Base-by-base conservation (phyloP, 148 eudicot species). In the Amaranthus palmeri region DNA sequence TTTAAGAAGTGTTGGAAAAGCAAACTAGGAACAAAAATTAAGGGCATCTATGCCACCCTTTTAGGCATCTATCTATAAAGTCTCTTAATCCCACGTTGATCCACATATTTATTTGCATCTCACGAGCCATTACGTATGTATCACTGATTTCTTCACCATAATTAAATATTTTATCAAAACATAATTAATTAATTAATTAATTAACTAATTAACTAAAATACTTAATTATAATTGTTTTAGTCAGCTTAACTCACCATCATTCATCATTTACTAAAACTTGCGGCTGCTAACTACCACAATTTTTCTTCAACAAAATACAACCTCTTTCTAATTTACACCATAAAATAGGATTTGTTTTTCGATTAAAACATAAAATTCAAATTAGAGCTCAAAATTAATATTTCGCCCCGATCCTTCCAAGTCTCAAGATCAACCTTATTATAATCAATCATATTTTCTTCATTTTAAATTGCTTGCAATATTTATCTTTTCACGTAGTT, bases 41-140 rank as follows among this genome's bases (percentile, higher is more conserved):
- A 60, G 68, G 71, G 67, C 65, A 51, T 71, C 71, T 65, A 18
- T 71, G 72, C 76, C 72, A 50, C 40, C 40, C 62, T 13, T 47
- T 48, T 15, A 40, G 63, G 54, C 18, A 72, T 72, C 75, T 50
- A 60, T 72, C 75, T 49, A n/a, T 60, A 36, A 13, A 62, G 2
- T 10, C n/a, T 73, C 71, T 63, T 71, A 67, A 53, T 60, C 79
- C 73, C 82, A 71, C 81, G 81, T 77, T 77, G 47, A 69, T 78
- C 73, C 65, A 75, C 53, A 12, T 15, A 58, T 46, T 69, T 18
- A 78, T 44, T 54, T 52, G 55, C 78, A 71, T 49, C 78, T 47
- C 77, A 79, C 69, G 36, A 67, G 51, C 6, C 54, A 46, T 75
- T 61, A 60, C 51, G 42, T 47, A 49, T 44, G 42, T 47, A 49